Base-by-base conservation (phyloP, 495 filamentous ascomycete genomes). In the Aeminium ludgeri region DNA sequence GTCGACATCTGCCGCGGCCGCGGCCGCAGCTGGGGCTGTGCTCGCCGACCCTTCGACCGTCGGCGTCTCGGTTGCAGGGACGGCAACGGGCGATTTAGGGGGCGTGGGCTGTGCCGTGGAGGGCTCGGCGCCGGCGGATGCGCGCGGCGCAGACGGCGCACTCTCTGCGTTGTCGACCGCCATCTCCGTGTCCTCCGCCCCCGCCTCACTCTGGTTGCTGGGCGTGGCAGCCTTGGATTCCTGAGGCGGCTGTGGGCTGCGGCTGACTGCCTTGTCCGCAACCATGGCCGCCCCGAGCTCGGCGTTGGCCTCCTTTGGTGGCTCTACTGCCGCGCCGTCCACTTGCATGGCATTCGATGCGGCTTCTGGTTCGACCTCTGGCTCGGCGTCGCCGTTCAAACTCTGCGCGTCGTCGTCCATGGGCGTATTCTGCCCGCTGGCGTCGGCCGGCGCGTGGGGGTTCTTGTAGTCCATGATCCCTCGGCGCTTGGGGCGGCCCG, bases 391-490 rank as follows among this genome's bases (percentile, higher is more conserved):
- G 7, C 63, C 59, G 29, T 76, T 69, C 29, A 61, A 59, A 25
- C 47, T 47, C 27, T 70, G 56, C 13, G 64, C 71, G 11, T 64
- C 70, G 10, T 56, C 62, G 2, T 65, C 64, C 36, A 60, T 55
- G 10, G 66, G 70, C 1, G 74, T 75, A 3, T 64, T 65, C 32
- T 68, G 66, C 8, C 73, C 70, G 51, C 73, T 40, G 8, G 74
- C 78, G 39, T 82, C 80, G 2, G 68, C 55, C 25, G 65, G 60
- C 36, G 76, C 72, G 45, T 69, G 46, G 17, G 76, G 57, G 48
- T 81, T 74, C 25, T 73, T 65, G 58, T 74, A 86, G 50, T 81
- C 84, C 51, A 72, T 69, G 40, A 84, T 80, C 34, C 79, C 76
- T 19, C 64, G 61, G 30, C 74, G 61, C 43, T 74, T 69, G 37